Percentiles rank a stretch among this genome's conserved stretches.
Conservation (phyloP, 129 eudicot genomes). For the Lactuca saligna region DNA sequence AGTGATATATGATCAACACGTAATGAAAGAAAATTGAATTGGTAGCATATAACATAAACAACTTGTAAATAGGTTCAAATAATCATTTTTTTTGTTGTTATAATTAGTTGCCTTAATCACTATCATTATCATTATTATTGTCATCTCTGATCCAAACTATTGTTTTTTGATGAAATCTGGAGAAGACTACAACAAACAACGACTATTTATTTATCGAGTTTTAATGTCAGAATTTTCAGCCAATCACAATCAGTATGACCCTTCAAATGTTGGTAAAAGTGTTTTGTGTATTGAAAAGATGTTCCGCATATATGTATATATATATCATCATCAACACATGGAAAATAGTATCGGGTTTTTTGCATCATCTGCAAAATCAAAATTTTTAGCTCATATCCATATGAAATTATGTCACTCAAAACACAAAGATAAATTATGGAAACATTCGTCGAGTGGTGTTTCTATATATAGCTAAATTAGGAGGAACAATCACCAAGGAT, state of each 20-base stretch:
- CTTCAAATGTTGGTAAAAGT: not conserved
- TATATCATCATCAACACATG: not conserved
- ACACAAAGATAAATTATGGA: too few species aligned
- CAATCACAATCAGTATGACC: not conserved
- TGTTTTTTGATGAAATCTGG: not conserved
- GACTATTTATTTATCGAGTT: not conserved
- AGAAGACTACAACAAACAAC: not conserved
- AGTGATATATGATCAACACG: too few species aligned
- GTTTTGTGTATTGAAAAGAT: not conserved
- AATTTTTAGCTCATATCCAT: not conserved
- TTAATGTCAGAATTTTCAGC: not conserved
- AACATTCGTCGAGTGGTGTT: not conserved
- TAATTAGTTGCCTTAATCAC: not conserved
- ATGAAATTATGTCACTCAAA: not conserved
- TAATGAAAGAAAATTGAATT: too few species aligned
- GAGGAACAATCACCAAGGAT: slow-evolving; percentile 29
- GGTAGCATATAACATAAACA: too few species aligned
- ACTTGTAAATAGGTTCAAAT: not conserved
- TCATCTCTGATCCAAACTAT: not conserved
- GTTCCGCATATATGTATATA: not conserved
- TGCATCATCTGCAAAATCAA: slow-evolving; percentile 7
- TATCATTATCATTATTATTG: too few species aligned
- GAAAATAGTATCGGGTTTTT: not conserved
- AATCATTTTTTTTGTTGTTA: not conserved
- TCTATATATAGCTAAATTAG: too few species aligned